Evolutionary conservation across 2,329 filamentous ascomycete genomes (phyloP).

Genomic region (Paraphaeosphaeria minitans): DNA sequence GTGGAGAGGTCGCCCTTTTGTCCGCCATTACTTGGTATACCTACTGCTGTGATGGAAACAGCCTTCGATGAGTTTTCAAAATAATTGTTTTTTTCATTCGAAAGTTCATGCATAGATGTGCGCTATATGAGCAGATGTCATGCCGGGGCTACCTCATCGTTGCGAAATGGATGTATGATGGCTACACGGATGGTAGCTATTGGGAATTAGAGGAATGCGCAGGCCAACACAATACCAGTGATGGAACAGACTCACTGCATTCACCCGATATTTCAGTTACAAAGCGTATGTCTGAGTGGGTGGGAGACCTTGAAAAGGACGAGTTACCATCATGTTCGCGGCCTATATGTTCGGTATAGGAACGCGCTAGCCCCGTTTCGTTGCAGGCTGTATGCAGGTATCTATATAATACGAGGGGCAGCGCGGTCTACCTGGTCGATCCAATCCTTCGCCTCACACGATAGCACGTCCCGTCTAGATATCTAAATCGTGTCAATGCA

Average conservation of each 20-base stretch:
- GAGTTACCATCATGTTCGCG: too few relatives aligned
- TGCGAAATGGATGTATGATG: conserved; percentile 16
- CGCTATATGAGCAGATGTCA: conserved; percentile 31
- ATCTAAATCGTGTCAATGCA: too few relatives aligned
- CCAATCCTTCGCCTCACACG: too few relatives aligned
- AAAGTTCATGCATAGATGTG: conserved; percentile 21
- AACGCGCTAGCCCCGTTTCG: too few relatives aligned
- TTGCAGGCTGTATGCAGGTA: too few relatives aligned
- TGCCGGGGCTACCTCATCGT: too few relatives aligned
- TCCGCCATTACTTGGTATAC: neutral
- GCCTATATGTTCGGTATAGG: too few relatives aligned
- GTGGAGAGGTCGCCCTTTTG: neutral
- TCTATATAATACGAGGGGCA: too few relatives aligned
- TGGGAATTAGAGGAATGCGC: neutral
- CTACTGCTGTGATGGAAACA: conserved; percentile 1
- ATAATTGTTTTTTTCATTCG: conserved; percentile 24
- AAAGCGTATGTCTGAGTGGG: too few relatives aligned
- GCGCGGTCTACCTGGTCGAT: too few relatives aligned
- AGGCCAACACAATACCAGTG: neutral
- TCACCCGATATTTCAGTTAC: neutral
- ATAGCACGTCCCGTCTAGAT: too few relatives aligned
- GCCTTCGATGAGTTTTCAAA: conserved; percentile 27
- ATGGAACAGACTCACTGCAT: neutral
- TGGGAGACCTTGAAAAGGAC: too few relatives aligned
- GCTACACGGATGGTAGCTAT: neutral